Evolutionary conservation across 371 early-diverging fungal genomes (phyloP), one percentile per base, ranked within the genome.

Genomic region (Dentiscutata heterogama): DNA sequence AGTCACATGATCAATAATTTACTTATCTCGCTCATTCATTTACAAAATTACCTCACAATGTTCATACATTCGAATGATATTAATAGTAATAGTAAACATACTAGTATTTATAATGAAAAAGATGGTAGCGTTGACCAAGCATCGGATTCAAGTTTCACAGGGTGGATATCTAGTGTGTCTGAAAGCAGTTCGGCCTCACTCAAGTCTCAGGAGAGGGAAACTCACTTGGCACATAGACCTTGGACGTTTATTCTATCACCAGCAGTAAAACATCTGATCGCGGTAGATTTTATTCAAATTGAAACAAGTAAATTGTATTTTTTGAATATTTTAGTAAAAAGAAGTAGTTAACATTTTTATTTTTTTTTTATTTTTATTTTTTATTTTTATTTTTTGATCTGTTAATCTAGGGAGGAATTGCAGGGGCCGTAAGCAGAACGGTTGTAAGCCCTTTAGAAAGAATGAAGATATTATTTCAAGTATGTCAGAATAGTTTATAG

Each of bases 381-480:
- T 46, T 8, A 0, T 46, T 46, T 46, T 46, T 46, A 8, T 46
- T 46, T 46, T 46, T 46, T 46, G 46, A 46, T 46, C 46, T 46
- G 11, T 46, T 46, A 46, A 46, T 46, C 46, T 46, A 46, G 46
- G 98, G 98, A 51, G 98, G 96, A 56, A 86, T 96, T 72, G 96
- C 97, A 50, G 98, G 98, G 27, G 97, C 96, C 0, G 94, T 97
- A 42, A 95, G 96, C 76, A 92, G 98, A 54, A 97, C 97, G 0
- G 94, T 93, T 1, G 97, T 97, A 29, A 96, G 96, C 75, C 98
- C 98, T 35, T 90, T 97, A 77, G 98, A 97, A 88, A 92, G 97
- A 77, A 92, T 96, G 91, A 96, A 96, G 86, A 96, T 97, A 82
- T 87, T 97, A 80, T 95, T 97, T 85, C 97, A 97, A 90, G 96